Evolutionary conservation across 139 green algal genomes (phyloP), one percentile per base, ranked within the genome.

Genomic region (Coelastrella sp.): DNA sequence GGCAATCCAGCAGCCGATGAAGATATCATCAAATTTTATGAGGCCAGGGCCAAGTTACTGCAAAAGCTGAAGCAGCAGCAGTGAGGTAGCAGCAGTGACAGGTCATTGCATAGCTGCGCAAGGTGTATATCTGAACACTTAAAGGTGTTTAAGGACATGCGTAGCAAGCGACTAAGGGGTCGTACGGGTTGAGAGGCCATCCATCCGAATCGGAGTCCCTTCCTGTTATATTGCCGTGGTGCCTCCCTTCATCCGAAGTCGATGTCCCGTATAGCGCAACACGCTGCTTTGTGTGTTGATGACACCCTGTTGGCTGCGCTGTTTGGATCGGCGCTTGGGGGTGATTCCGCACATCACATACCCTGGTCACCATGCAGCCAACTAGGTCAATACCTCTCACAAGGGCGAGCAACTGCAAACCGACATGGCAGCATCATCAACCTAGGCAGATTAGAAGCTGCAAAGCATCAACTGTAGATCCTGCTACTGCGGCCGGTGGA

Each of bases 1-100:
- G 95, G 95, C 50, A 95, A 98, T 71, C 43, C 91, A 2, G 89
- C 90, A 25, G 95, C 95, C 38, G 95, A 98, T 84, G 87, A 83
- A 21, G 94, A 98, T 80, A 98, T 98, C 59, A 88, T 98, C 34
- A 87, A 84, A 32, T 98, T 98, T 66, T 98, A 97, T 66, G 84
- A 96, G 62, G 95, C 95, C 0, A 90, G 92, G 48, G 87, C 91
- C 5, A 93, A 91, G 74, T 87, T 98, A 86, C 50, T 95, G 79
- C 80, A 85, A 11, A 89, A 90, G 37, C 50, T 91, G 59, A 63
- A 48, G 5, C 72, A 69, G 30, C 62, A 69, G 62, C 21, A 27
- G 21, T 32, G 53, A 32, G 45, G 15, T 23, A 57, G 11, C 11
- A 57, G 45, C 45, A 57, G 11, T 57, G 11, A 9, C 11, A 13